Evolutionary conservation across 768 basidiomycete species (phyloP).

Genomic region (Suillus plorans): DNA sequence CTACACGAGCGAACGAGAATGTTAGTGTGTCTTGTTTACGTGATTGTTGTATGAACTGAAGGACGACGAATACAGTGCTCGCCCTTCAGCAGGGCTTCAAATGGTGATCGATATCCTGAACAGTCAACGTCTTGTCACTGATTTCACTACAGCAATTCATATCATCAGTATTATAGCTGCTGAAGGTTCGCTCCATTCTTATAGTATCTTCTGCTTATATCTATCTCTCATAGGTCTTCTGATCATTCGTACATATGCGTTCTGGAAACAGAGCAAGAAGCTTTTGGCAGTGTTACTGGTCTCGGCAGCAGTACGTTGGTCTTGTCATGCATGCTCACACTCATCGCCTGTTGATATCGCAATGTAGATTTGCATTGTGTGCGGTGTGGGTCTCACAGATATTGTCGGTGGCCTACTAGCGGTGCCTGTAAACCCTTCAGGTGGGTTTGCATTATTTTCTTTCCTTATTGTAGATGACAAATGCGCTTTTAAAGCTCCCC

Average conservation of each 20-base stretch:
- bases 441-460: neutral
- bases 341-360: neutral
- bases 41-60: neutral
- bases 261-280: constrained; percentile 7
- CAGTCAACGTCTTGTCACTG: neutral
- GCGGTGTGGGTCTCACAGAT: neutral
- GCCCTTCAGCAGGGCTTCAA: neutral
- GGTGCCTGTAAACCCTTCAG: neutral
- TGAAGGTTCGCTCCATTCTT: neutral
- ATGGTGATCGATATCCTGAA: neutral
- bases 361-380: neutral
- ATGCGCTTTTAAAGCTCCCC: neutral
- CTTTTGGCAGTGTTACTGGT: neutral
- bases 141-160: neutral
- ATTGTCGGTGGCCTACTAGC: neutral
- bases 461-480: neutral
- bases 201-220: neutral
- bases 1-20: neutral
- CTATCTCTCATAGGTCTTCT: neutral
- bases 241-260: constrained; percentile 1
- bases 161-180: constrained; percentile 5
- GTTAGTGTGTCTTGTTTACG: neutral
- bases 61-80: neutral
- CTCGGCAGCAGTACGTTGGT: constrained; percentile 1
- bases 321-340: neutral